phyloP scores from a whole-genome alignment of 2,329 filamentous ascomycete genomes.

The Stemphylium lycopersici region DNA sequence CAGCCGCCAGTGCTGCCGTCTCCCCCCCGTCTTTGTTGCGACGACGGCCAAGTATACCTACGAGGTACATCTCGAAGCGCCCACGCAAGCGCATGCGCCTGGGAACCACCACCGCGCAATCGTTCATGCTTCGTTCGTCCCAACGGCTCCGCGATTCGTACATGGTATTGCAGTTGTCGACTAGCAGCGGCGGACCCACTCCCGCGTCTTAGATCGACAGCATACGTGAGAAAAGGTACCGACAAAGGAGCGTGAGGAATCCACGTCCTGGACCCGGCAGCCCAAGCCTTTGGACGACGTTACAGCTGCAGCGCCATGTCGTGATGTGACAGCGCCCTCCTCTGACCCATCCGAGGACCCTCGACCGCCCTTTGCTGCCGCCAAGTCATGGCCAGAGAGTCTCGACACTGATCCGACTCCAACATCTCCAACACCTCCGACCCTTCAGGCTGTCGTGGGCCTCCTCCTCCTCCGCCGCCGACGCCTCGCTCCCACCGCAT shows the following conservation, averaged over 20 bases:
- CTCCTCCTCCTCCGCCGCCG: too few relatives aligned
- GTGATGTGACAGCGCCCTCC: slow-evolving; percentile 30
- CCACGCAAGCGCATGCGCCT: neutral
- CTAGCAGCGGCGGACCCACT: slow-evolving; percentile 9
- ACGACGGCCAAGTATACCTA: slow-evolving; percentile 14
- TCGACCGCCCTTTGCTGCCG: slow-evolving; percentile 4
- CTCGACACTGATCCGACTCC: slow-evolving; percentile 32
- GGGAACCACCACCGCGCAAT: too few relatives aligned
- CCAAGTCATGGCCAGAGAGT: neutral
- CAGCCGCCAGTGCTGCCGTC: slow-evolving; percentile 10
- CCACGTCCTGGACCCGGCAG: neutral
- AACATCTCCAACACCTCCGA: slow-evolving; percentile 38
- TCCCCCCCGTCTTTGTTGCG: slow-evolving; percentile 18
- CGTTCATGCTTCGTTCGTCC: neutral
- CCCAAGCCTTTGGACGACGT: slow-evolving; percentile 10
- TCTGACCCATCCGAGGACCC: slow-evolving; percentile 27
- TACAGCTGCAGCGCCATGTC: slow-evolving; percentile 29
- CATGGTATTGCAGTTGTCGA: slow-evolving; percentile 10
- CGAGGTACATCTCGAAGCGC: slow-evolving; percentile 19
- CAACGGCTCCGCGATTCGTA: slow-evolving; percentile 8
- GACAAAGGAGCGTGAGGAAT: slow-evolving; percentile 10
- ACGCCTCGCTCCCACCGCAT: neutral
- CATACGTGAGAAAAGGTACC: slow-evolving; percentile 6
- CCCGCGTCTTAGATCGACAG: slow-evolving; percentile 7
- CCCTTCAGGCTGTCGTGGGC: slow-evolving; percentile 20